These are phyloP conservation scores for Ceratopteris richardii DNA, from an alignment of 75 land plant species.

Conservation along the genomic window DNA sequence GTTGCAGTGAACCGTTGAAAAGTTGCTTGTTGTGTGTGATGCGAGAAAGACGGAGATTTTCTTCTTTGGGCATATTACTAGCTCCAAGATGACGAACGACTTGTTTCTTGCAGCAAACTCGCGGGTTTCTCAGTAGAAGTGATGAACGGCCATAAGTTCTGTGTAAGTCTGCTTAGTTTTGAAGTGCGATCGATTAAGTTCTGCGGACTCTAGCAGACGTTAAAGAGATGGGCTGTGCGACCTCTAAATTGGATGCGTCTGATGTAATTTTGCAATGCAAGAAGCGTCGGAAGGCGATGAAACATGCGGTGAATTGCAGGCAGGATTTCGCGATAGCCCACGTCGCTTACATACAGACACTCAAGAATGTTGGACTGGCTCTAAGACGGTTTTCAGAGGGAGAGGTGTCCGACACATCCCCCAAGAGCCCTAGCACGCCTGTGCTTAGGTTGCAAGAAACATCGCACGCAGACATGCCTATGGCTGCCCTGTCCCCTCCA, in stretches of 20 bases:
- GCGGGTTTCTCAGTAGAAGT: too few relatives aligned
- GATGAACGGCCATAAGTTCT: too few relatives aligned
- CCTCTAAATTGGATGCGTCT: constrained; percentile 53
- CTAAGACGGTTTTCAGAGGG: constrained; percentile 47
- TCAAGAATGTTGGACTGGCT: constrained; percentile 46
- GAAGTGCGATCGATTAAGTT: neutral
- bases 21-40: too few relatives aligned
- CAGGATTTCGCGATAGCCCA: constrained; percentile 59
- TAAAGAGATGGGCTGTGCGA: constrained; percentile 52
- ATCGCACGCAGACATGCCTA: constrained; percentile 26
- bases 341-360: constrained; percentile 56
- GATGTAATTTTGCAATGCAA: constrained; percentile 52
- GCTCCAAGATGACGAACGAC: neutral
- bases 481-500: constrained; percentile 32
- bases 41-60: neutral
- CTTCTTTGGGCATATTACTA: constrained; percentile 1
- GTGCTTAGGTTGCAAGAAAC: constrained; percentile 38
- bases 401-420: constrained; percentile 34
- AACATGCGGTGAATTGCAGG: constrained; percentile 53
- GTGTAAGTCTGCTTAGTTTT: neutral
- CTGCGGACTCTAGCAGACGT: neutral
- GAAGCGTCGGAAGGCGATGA: constrained; percentile 50
- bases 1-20: too few relatives aligned
- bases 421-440: constrained; percentile 31
- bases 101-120: neutral